A percentile compares a stretch with the other conserved stretches of the same genome.
phyloP scores from a whole-genome alignment of 805 yeast species.

The Saccharomycopsis schoenii region DNA sequence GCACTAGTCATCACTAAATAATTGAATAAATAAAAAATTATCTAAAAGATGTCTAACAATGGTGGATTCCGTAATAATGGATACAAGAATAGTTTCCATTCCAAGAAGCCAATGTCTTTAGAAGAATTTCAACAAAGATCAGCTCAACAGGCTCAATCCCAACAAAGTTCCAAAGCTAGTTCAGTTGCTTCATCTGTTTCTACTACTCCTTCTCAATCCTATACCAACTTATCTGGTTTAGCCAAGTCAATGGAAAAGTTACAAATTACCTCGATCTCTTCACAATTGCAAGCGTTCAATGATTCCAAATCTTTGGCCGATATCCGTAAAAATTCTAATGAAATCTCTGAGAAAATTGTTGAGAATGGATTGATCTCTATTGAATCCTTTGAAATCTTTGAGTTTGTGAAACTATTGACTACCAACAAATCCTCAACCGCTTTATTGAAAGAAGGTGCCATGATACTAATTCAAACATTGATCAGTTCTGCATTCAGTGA shows the following conservation, averaged over 20 bases:
- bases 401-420: constrained; percentile 51
- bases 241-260: constrained; percentile 61
- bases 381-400: constrained; percentile 55
- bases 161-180: background rate
- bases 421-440: constrained; percentile 63
- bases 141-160: background rate
- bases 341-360: constrained; percentile 40
- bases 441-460: constrained; percentile 66
- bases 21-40: background rate
- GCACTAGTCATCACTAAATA: too few species aligned
- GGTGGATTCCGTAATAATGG: constrained; percentile 4
- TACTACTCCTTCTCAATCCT: constrained; percentile 38
- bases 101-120: constrained; percentile 16
- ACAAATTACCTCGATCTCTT: constrained; percentile 56
- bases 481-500: constrained; percentile 53
- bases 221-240: constrained; percentile 65
- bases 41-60: background rate
- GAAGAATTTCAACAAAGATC: constrained; percentile 12
- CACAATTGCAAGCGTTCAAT: constrained; percentile 42
- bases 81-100: constrained; percentile 10
- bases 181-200: constrained; percentile 6
- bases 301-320: constrained; percentile 43
- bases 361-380: constrained; percentile 39
- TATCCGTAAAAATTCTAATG: constrained; percentile 43
- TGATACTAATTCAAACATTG: constrained; percentile 39